Evolutionary conservation across 2,329 filamentous ascomycete species (phyloP), one percentile per base, ranked within the genome.

Genomic region (Diaporthe caulivora): DNA sequence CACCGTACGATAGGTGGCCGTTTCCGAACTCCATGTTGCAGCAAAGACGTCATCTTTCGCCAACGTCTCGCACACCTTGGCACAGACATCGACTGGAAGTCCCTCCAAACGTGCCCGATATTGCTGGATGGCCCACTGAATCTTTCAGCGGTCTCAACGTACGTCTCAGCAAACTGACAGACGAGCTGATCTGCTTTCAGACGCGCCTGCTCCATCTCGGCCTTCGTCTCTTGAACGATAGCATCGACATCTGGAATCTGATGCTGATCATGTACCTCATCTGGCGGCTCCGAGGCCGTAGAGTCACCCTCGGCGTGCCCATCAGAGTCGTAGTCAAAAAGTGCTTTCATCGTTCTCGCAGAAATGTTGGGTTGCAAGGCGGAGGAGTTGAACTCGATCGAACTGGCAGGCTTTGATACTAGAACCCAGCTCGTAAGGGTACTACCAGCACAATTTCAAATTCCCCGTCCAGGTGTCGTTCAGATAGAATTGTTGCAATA

Each of bases 61-160:
- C 55, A 60, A 21, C 5, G 55, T 60, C n/a, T 60, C 55, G 21
- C 55, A 60, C 13, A 60, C 55, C 18, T 60, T 42, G 15, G 34
- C 34, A 8, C 55, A 21, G 18, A 13, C 55, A 7, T 60, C 13
- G n/a, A n/a, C 34, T n/a, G 55, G 34, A n/a, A 60, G 11, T 8
- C n/a, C 55, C 24, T 60, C 34, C 34, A 60, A 34, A 10, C 55
- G 55, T 26, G 10, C 55, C n/a, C 34, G 55, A 9, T 60, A 60
- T 3, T 13, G 6, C 18, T 60, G 55, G 13, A 60, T 42, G 6
- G n/a, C 37, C 9, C 1, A 13, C 17, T 60, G n/a, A n/a, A n/a
- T n/a, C 34, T 15, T 34, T 60, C 13, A 60, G 7, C 34, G 24
- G 6, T 40, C 55, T 34, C n/a, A n/a, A n/a, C n/a, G n/a, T n/a